phyloP scores from a whole-genome alignment of 2,329 filamentous ascomycete genomes.

The Dendrostoma leiphaemia region DNA sequence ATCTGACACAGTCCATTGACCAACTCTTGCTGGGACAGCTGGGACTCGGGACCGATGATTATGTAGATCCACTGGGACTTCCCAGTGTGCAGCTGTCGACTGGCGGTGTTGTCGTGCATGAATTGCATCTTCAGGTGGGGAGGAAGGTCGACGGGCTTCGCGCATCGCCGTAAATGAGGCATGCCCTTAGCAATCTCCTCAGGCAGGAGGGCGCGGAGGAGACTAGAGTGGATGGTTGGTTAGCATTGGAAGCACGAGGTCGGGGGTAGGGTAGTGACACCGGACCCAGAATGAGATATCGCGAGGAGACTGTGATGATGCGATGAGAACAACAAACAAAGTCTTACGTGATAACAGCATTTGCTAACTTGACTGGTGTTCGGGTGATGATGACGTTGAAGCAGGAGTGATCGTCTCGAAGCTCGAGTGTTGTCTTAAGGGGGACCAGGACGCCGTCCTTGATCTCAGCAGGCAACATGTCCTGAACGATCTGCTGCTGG shows the following conservation, averaged over 20 bases:
- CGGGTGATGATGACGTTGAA: constrained; percentile 69
- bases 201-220: constrained; percentile 54
- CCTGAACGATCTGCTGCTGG: constrained; percentile 31
- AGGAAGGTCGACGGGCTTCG: constrained; percentile 68
- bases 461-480: constrained; percentile 32
- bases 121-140: constrained; percentile 60
- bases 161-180: constrained; percentile 73
- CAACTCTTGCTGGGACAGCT: constrained; percentile 54
- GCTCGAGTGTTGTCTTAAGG: constrained; percentile 63
- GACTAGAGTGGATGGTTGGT: constrained; percentile 37
- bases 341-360: constrained; percentile 68
- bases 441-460: constrained; percentile 54
- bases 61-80: constrained; percentile 62
- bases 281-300: too few relatives aligned
- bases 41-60: constrained; percentile 49
- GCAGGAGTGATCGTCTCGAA: constrained; percentile 55
- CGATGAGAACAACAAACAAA: not conserved
- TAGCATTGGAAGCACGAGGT: not conserved
- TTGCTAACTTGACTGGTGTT: constrained; percentile 69
- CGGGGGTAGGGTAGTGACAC: too few relatives aligned
- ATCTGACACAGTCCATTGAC: constrained; percentile 43
- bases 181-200: constrained; percentile 63
- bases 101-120: constrained; percentile 56
- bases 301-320: not conserved
- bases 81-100: constrained; percentile 55